A percentile compares a stretch with the other conserved stretches of the same genome.
Conservation (phyloP, 345 rosid species). For the Eucalyptus erythrocorys region DNA sequence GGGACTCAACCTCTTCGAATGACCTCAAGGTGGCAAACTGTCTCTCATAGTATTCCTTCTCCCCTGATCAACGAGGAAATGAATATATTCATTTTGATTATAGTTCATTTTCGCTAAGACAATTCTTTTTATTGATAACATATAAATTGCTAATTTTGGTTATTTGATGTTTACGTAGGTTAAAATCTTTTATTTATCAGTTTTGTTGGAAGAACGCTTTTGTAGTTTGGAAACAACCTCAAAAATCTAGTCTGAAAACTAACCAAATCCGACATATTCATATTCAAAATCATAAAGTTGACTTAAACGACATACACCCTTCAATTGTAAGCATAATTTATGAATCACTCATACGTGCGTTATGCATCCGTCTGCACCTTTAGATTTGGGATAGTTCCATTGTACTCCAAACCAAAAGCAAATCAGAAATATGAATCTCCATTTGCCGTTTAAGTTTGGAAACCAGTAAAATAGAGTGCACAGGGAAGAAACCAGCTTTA, state of each 20-base stretch:
- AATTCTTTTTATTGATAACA: background rate
- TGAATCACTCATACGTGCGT: background rate
- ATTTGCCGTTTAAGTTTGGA: background rate
- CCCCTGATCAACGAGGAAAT: constrained; percentile 2
- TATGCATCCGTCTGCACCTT: background rate
- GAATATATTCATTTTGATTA: background rate
- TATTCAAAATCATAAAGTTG: background rate
- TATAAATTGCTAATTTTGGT: background rate
- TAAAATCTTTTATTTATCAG: background rate
- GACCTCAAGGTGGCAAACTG: constrained; percentile 17
- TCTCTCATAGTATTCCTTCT: constrained; percentile 24
- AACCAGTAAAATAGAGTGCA: background rate
- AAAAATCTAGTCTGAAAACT: background rate
- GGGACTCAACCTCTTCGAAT: constrained; percentile 16
- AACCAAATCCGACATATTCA: background rate
- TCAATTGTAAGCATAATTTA: background rate
- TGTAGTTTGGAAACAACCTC: background rate
- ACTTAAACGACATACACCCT: background rate
- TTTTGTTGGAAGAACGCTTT: background rate
- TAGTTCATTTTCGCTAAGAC: background rate
- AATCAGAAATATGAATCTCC: background rate
- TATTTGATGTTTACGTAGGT: background rate
- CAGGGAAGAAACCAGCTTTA: background rate
- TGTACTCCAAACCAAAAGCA: background rate
- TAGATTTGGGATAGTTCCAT: background rate